Evolutionary conservation across 768 basidiomycete genomes (phyloP), one percentile per base, ranked within the genome.

Genomic region (Tubosaeta sp.): DNA sequence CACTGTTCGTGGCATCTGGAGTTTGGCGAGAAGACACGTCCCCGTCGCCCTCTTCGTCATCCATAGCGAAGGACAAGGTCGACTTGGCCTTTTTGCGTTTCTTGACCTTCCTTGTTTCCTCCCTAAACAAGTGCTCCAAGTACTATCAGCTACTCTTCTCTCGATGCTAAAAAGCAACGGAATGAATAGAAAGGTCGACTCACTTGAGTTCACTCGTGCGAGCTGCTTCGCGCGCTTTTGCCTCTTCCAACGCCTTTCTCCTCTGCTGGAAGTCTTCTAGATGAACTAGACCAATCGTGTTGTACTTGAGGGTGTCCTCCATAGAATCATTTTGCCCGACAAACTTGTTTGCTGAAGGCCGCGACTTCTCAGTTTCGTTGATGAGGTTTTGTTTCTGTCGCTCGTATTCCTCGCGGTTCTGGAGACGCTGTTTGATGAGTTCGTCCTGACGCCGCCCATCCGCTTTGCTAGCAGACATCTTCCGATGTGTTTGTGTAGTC

Each of bases 251-350:
- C 55, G 91, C 90, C 64, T 90, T 90, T 52, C 90, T 73, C 61
- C 77, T 82, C 70, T 91, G 87, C 67, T 94, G 90, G 57, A 98
- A 98, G 27, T 96, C 95, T 57, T 95, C 90, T 7, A 97, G 76
- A 51, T 77, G 82, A 3, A 97, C 94, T 16, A 98, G 79, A 56
- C 95, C 95, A 39, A 98, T 83, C 1, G 95, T 98, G 44, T 78
- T 86, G 54, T 91, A 78, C 76, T 95, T 96, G 45, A 98, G 78
- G 7, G 83, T 79, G 52, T 97, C 95, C 68, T 97, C 95, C 78
- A 96, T 84, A 5, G 90, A 91, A 65, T 97, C 94, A 70, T 90
- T 83, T 67, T 94, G 90, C 1, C 92, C 91, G 32, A 95, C 89
- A 69, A 98, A 98, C 54, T 94, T 87, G 64, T 87, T 85, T 3